Base-by-base conservation (phyloP, 768 basidiomycete genomes). In the Russula lepida region DNA sequence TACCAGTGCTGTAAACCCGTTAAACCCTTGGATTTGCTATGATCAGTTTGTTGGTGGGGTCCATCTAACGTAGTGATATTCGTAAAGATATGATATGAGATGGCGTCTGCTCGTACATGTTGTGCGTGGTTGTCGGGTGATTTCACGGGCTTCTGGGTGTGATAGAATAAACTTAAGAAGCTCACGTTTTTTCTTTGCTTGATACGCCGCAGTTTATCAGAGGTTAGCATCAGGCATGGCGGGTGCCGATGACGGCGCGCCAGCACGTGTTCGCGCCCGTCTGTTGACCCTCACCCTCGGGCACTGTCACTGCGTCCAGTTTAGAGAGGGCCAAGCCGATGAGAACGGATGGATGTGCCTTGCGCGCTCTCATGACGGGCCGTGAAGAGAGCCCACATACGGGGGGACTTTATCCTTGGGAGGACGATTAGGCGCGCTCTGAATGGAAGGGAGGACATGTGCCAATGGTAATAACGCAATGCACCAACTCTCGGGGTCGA, bases 301-400 rank as follows among this genome's bases (percentile, higher is more conserved):
- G 6, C 28, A 50, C 32, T 21, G 9, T 41, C 41, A n/a, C n/a
- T 41, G 41, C 19, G 39, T n/a, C 39, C 39, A 41, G 39, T 41
- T 41, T 44, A 44, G 43, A 4, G 27, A 12, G 47, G 47, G 7
- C 19, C n/a, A n/a, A 35, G 52, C 58, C 58, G 58, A 59, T 44
- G 51, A 53, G 19, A 11, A 35, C 58, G 58, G 58, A 59, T 33
- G 35, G 58, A 15, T 21, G 41, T 58, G 58, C 50, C 50, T 58
- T 53, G 56, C 35, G 32, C 41, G 41, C 39, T 6, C 1, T 7
- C 15, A 1, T 35, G 27, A 49, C 48, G 56, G 41, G 50, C 57
- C 50, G 58, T 52, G 41, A 3, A 23, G 11, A 7, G 2, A 33
- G 39, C 33, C 41, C 15, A 50, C 30, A 28, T 46, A 46, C 32